Evolutionary conservation across 768 basidiomycete species (phyloP), one percentile per base, ranked within the genome.

Genomic region (Auricularia sp.): DNA sequence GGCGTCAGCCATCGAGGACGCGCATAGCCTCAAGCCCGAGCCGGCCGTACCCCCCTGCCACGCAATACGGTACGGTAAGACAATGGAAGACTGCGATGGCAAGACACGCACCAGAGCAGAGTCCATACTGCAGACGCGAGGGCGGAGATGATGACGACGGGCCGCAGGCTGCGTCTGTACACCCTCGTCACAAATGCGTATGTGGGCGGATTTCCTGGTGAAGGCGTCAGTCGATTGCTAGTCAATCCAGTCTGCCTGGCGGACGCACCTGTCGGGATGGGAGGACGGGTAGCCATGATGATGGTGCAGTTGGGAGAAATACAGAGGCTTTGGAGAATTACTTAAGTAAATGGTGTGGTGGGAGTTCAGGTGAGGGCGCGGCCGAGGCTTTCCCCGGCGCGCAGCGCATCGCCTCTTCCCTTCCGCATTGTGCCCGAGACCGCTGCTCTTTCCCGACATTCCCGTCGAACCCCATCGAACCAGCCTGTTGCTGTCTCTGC

Each of bases 181-280:
- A 84, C 71, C 67, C 82, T 79, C 44, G 78, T 78, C 18, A 83
- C 80, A 71, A 84, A 83, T n/a, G 80, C 79, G 75, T 86, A 88
- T 1, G 83, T 76, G 3, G 85, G 84, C 23, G 83, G 78, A 64
- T 81, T 68, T 64, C 79, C 76, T 86, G 70, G n/a, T 36, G 64
- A 1, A 21, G 21, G 43, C 35, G 43, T 62, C 5, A 61, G 60
- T 42, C 7, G 8, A 7, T 14, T 42, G 7, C 47, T 18, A 64
- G 4, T 7, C 6, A 2, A 18, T 16, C 18, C 47, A 6, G 56
- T 8, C 14, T 1, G 23, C 10, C 54, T n/a, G 6, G 23, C 23
- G 33, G 56, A 59, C 56, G 14, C 4, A 59, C 56, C 56, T 34
- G 14, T 14, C 29, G 56, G 56, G 12, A 59, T 59, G 7, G 56